phyloP scores from a whole-genome alignment of 345 rosid genomes.

The Heritiera littoralis region DNA sequence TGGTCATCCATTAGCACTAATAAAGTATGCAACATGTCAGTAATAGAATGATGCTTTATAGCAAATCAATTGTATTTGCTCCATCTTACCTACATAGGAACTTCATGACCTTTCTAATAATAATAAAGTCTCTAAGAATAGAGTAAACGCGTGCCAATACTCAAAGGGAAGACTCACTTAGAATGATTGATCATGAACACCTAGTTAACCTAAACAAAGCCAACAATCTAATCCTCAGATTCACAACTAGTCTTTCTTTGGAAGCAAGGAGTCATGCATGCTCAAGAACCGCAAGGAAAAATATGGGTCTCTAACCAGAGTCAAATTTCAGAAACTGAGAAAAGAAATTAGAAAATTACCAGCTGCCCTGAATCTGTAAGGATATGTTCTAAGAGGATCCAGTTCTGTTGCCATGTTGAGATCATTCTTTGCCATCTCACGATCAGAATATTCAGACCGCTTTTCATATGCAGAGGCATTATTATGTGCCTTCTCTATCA shows the following conservation, averaged over 20 bases:
- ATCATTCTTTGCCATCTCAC: constrained; percentile 70
- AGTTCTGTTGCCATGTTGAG: constrained; percentile 77
- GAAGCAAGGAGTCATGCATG: neutral
- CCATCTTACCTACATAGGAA: neutral
- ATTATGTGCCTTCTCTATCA: constrained; percentile 64
- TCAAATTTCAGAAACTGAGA: neutral
- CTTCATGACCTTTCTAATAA: neutral
- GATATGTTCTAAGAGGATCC: constrained; percentile 90
- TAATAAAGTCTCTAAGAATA: neutral
- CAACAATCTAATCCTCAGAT: no score
- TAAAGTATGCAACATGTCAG: constrained; percentile 20
- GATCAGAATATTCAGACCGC: constrained; percentile 86
- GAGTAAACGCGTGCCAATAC: neutral
- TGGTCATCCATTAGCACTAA: constrained; percentile 90
- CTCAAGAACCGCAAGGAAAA: neutral
- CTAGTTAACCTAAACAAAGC: no score
- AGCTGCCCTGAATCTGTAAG: constrained; percentile 90
- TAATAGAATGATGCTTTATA: neutral
- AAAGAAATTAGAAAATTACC: constrained; percentile 44
- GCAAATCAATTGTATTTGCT: no score
- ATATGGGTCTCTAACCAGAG: constrained; percentile 5
- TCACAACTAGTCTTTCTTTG: neutral
- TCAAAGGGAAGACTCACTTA: neutral
- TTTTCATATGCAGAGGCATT: constrained; percentile 86
- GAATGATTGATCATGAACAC: neutral